Conservation (phyloP, 2,329 filamentous ascomycete species). For the Biscogniauxia mediterranea region DNA sequence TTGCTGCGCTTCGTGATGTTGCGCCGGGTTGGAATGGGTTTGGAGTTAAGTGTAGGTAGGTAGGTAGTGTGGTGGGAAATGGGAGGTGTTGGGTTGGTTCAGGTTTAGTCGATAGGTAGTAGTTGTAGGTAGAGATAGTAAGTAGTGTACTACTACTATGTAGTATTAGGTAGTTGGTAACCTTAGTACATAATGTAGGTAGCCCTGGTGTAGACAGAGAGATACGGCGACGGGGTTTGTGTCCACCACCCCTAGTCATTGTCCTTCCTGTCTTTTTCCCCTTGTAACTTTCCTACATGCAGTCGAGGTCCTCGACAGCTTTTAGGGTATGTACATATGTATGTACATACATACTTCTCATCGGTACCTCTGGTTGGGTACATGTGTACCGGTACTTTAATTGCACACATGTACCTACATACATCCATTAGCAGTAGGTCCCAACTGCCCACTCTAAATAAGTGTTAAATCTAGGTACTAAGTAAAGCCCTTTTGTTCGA, state of each 20-base stretch:
- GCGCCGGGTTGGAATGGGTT: constrained; percentile 10
- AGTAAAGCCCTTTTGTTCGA: no score
- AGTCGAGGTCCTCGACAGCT: neutral
- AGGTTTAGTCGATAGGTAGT: constrained; percentile 7
- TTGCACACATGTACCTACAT: neutral
- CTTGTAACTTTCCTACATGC: neutral
- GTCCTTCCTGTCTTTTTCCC: neutral
- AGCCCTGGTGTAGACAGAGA: neutral
- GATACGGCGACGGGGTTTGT: neutral
- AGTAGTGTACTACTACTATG: neutral
- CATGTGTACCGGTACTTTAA: neutral
- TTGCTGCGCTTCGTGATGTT: neutral
- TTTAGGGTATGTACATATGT: neutral
- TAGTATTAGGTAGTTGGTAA: no score
- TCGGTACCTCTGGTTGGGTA: neutral
- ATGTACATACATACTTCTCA: neutral
- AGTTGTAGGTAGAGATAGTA: constrained; percentile 1
- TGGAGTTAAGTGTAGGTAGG: constrained; percentile 10
- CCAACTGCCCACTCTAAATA: no score
- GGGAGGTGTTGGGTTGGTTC: constrained; percentile 1
- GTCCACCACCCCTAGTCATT: neutral
- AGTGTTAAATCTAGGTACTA: no score
- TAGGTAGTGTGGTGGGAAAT: constrained; percentile 5
- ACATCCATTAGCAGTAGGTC: no score
- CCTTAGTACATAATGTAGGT: no score